A percentile compares a stretch with the other conserved stretches of the same genome.
Conservation (phyloP, 306 rosid genomes). For the Rosa lucieae region DNA sequence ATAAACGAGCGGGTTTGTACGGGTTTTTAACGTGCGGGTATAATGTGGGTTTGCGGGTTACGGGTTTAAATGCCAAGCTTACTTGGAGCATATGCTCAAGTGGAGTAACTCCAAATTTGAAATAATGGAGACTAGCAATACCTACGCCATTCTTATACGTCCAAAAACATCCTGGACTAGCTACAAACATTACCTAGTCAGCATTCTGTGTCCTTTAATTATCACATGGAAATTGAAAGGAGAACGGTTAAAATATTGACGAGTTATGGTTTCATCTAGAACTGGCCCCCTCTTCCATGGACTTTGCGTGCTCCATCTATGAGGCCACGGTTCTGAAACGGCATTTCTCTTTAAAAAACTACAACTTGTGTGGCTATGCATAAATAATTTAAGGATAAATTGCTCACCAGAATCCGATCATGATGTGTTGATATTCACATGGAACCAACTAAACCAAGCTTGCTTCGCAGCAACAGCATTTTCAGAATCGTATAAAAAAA, state of each 20-base stretch:
- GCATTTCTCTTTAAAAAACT: background rate
- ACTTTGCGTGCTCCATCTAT: conserved; percentile 5
- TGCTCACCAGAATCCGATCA: background rate
- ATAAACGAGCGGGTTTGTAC: too few species aligned
- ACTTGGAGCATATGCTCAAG: background rate
- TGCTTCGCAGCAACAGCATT: background rate
- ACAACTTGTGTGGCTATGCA: background rate
- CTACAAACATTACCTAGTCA: conserved; percentile 1
- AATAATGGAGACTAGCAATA: background rate
- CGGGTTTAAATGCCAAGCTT: too few species aligned
- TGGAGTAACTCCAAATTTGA: background rate
- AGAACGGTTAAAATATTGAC: background rate
- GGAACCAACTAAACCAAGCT: background rate
- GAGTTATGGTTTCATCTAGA: conserved; percentile 6
- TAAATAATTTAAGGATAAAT: too few species aligned
- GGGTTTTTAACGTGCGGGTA: too few species aligned
- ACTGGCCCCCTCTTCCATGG: conserved; percentile 7
- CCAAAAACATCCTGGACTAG: background rate
- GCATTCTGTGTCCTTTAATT: conserved; percentile 3
- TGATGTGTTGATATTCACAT: conserved; percentile 3
- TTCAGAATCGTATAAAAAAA: background rate
- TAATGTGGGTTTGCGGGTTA: too few species aligned
- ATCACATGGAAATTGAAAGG: conserved; percentile 13
- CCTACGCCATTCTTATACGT: background rate
- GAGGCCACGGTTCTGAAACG: conserved; percentile 2